Evolutionary conservation across 139 green algal genomes (phyloP).

Genomic region (Coccomyxa sp.): DNA sequence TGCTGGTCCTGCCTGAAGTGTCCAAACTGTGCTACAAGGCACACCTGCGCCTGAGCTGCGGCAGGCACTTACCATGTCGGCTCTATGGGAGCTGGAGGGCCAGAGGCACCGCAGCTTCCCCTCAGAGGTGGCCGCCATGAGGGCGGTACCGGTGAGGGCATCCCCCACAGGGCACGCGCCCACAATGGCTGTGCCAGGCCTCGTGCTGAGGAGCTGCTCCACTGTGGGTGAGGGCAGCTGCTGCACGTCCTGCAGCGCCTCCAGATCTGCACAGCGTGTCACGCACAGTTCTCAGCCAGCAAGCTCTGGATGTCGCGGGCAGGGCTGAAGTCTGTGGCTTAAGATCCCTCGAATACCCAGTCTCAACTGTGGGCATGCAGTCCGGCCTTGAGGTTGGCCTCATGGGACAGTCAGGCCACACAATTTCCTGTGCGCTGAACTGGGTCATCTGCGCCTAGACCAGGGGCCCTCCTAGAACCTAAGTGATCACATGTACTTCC

Average conservation of each 20-base stretch:
- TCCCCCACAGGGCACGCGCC: constrained; percentile 21
- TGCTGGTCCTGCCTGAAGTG: background rate
- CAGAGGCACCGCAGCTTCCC: constrained; percentile 10
- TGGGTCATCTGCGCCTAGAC: background rate
- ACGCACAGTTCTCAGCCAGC: background rate
- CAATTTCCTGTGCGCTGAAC: background rate
- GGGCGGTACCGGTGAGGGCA: constrained; percentile 20
- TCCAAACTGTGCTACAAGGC: background rate
- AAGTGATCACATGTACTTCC: background rate
- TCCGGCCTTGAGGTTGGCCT: background rate
- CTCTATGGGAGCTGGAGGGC: background rate
- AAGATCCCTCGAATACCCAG: background rate
- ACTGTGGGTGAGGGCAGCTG: constrained; percentile 11
- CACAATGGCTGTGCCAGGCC: background rate
- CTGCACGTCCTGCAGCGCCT: constrained; percentile 5
- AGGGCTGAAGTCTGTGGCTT: too few species aligned
- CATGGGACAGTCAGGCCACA: background rate
- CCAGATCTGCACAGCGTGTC: background rate
- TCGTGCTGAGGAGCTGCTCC: constrained; percentile 3
- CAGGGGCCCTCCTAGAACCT: background rate
- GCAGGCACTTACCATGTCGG: background rate
- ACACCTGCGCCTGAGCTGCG: background rate
- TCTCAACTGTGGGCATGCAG: background rate
- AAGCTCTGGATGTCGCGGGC: too few species aligned
- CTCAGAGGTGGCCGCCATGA: constrained; percentile 12